Conservation (phyloP, 2,329 filamentous ascomycete genomes). For the Fusarium heterosporum region DNA sequence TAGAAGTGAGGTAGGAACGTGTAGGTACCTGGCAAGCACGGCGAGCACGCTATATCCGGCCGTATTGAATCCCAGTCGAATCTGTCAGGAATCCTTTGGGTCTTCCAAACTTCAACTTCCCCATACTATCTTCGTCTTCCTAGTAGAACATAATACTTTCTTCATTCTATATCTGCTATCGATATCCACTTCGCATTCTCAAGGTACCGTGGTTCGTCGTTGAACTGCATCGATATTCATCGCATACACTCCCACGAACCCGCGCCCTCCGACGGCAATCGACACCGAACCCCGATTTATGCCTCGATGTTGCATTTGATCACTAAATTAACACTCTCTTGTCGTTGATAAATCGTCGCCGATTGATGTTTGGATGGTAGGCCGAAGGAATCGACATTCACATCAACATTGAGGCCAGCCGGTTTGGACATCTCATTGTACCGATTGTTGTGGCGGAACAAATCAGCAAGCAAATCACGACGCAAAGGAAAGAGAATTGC, state of each 20-base stretch:
- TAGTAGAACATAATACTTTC: constrained; percentile 17
- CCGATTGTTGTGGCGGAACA: constrained; percentile 6
- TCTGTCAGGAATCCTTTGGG: constrained; percentile 39
- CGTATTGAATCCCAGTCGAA: constrained; percentile 29
- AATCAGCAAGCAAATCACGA: constrained; percentile 2
- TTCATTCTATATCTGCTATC: constrained; percentile 13
- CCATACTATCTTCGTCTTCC: constrained; percentile 29
- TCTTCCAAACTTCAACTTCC: constrained; percentile 22
- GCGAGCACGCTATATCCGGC: constrained; percentile 39
- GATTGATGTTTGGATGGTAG: constrained; percentile 3
- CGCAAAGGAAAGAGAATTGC: constrained; percentile 16
- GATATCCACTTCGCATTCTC: not conserved
- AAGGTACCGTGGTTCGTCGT: not conserved
- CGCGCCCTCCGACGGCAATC: constrained; percentile 27
- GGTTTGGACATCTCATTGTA: not conserved
- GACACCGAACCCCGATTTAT: constrained; percentile 29
- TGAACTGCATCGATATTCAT: constrained; percentile 8
- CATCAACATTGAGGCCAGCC: not conserved
- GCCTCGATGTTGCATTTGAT: constrained; percentile 30
- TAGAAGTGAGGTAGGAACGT: constrained; percentile 2
- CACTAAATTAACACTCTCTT: constrained; percentile 7
- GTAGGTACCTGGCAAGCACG: constrained; percentile 28
- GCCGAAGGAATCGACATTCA: constrained; percentile 4
- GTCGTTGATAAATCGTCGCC: constrained; percentile 18
- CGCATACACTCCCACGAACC: constrained; percentile 21